Base-by-base conservation (phyloP, 2,329 filamentous ascomycete genomes). In the Fusarium drepaniforme region DNA sequence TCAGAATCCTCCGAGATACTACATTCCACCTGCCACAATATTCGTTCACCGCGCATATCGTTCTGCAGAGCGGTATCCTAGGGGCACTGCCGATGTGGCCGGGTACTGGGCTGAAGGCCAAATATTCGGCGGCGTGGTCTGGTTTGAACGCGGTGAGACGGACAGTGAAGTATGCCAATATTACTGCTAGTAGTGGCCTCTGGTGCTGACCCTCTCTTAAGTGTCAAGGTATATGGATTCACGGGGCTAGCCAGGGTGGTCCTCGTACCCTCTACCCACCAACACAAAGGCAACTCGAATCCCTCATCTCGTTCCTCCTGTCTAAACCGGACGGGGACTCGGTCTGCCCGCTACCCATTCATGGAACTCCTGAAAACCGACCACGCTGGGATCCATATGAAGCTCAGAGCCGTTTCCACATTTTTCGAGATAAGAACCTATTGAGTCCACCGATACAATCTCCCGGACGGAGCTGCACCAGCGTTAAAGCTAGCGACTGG, bases 31-130 rank as follows among this genome's bases (percentile, higher is more conserved):
- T 1, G 25, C 61, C 1, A 67, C 28, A 0, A 53, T 67, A 8
- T 75, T 75, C 59, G 62, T 21, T 12, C 70, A 66, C 18, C 8
- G 44, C 7, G 13, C 28, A 23, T 75, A 74, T 18, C 33, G 35
- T 11, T 63, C 28, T 35, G 21, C 13, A 3, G 62, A 77, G 7
- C 64, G 68, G 11, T 77, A 75, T 4, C 69, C 70, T 12, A 18
- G 25, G 25, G 70, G 69, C 2, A 1, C 25, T 7, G 65, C 69
- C 2, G 65, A 72, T 4, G 60, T 72, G 1, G 65, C 60, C 21
- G 70, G 70, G 8, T 72, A 72, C 3, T 72, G 70, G 70, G 70
- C 70, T 1, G 70, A 72, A 8, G 72, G 69, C 4, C 68, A 69
- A 23, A 72, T 72, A 1, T 46, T 72, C 8, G 69, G 70, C 0